phyloP scores from a whole-genome alignment of 495 filamentous ascomycete genomes.

The Aeminium ludgeri region DNA sequence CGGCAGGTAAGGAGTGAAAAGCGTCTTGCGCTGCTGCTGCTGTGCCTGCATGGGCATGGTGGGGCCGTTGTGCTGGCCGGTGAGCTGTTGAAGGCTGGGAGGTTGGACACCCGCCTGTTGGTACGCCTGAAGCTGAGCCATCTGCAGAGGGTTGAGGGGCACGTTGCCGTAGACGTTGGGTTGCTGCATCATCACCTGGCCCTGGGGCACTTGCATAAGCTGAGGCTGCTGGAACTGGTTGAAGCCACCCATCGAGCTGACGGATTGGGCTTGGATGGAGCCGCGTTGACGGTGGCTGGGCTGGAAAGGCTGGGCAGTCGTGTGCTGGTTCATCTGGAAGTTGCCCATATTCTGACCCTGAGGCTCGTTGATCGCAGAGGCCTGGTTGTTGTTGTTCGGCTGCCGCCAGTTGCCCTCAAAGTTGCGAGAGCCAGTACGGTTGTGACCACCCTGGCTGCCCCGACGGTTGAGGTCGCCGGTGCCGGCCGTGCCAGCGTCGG shows the following conservation, averaged over 20 bases:
- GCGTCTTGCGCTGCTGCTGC: constrained; percentile 87
- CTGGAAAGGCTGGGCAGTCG: constrained; percentile 49
- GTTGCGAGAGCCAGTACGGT: constrained; percentile 67
- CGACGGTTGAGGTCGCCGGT: constrained; percentile 55
- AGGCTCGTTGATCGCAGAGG: constrained; percentile 26
- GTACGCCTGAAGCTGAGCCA: constrained; percentile 72
- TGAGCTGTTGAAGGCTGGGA: constrained; percentile 37
- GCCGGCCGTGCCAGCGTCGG: constrained; percentile 33
- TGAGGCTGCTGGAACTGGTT: constrained; percentile 78
- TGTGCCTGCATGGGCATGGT: constrained; percentile 33
- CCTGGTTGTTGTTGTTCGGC: constrained; percentile 51
- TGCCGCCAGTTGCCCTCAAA: constrained; percentile 98
- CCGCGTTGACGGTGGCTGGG: constrained; percentile 74
- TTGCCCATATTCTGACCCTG: constrained; percentile 37
- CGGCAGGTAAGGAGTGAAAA: constrained; percentile 94
- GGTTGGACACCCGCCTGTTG: constrained; percentile 36
- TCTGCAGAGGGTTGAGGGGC: constrained; percentile 74
- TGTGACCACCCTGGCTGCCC: constrained; percentile 50
- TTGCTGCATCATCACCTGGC: constrained; percentile 55
- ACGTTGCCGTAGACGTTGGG: constrained; percentile 57
- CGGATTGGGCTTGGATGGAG: constrained; percentile 65
- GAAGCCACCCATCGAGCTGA: constrained; percentile 71
- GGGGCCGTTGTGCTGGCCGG: constrained; percentile 58
- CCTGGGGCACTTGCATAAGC: constrained; percentile 68
- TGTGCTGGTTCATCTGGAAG: constrained; percentile 43